A percentile compares a stretch with the other conserved stretches of the same genome.
These are phyloP conservation scores for Trichoderma sp. DNA, from an alignment of 2,329 filamentous ascomycete genomes.

Conservation along the genomic window DNA sequence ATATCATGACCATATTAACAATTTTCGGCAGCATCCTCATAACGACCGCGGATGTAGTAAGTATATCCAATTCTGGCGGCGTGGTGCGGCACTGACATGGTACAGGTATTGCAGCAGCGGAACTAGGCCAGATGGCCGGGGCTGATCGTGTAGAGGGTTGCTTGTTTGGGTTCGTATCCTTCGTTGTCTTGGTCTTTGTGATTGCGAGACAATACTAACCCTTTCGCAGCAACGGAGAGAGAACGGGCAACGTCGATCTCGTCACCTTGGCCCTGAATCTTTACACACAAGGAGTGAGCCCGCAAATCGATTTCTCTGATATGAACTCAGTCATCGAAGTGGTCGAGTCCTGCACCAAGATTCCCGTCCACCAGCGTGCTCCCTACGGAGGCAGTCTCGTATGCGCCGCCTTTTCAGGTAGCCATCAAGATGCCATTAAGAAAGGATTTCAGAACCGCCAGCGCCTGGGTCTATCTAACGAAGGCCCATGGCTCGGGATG, in stretches of 20 bases:
- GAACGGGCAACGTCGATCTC: constrained; percentile 8
- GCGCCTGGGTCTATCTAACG: not conserved
- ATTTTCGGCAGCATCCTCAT: not conserved
- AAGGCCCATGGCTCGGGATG: not conserved
- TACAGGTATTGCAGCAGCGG: constrained; percentile 4
- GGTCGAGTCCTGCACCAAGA: constrained; percentile 7
- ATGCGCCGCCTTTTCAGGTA: constrained; percentile 6
- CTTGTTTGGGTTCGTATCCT: constrained; percentile 3
- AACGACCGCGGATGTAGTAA: constrained; percentile 11
- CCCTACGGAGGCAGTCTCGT: constrained; percentile 1
- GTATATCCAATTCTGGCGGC: not conserved
- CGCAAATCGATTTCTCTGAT: not conserved
- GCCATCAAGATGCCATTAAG: constrained; percentile 8
- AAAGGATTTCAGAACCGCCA: constrained; percentile 3
- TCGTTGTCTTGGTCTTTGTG: not conserved
- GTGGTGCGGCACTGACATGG: not conserved
- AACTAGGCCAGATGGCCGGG: constrained; percentile 7
- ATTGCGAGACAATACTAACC: not conserved
- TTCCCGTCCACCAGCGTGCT: constrained; percentile 4
- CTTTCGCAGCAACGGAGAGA: not conserved
- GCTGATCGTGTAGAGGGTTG: constrained; percentile 4
- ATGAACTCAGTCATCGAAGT: constrained; percentile 2
- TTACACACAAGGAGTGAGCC: constrained; percentile 4
- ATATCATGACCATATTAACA: not conserved
- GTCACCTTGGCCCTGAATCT: constrained; percentile 5